Evolutionary conservation across 2,329 filamentous ascomycete species (phyloP).

Genomic region (Alternaria gansuensis): DNA sequence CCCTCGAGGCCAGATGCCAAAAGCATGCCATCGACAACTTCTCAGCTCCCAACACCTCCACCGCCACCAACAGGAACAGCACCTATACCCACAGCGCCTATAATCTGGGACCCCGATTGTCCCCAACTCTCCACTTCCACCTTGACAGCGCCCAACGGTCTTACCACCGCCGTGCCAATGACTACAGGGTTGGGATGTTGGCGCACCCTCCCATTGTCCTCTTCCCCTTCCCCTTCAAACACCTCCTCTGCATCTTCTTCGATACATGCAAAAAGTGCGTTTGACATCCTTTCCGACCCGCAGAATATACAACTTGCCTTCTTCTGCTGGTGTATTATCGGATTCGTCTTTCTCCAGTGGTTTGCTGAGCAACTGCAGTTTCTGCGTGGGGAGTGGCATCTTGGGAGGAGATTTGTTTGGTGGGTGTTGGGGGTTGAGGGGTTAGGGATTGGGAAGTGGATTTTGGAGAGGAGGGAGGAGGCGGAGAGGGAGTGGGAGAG

Average conservation of each 20-base stretch:
- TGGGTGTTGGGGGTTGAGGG: not conserved
- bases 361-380: not conserved
- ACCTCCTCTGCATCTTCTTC: too few species aligned
- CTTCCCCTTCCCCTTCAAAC: too few species aligned
- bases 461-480: not conserved
- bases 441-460: not conserved
- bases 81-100: not conserved
- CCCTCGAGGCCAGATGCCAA: too few species aligned
- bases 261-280: not conserved
- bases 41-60: not conserved
- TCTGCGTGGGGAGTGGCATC: not conserved
- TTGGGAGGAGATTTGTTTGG: not conserved
- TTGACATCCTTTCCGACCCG: accelerated
- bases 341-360: not conserved
- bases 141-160: accelerated
- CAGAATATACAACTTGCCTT: not conserved
- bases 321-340: not conserved
- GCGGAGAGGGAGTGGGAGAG: not conserved
- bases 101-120: not conserved
- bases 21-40: not conserved
- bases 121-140: accelerated
- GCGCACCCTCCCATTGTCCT: not conserved
- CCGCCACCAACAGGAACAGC: not conserved
- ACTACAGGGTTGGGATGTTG: not conserved
- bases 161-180: accelerated